Evolutionary conservation across 495 filamentous ascomycete species (phyloP).

Genomic region (Penicillium canariense): DNA sequence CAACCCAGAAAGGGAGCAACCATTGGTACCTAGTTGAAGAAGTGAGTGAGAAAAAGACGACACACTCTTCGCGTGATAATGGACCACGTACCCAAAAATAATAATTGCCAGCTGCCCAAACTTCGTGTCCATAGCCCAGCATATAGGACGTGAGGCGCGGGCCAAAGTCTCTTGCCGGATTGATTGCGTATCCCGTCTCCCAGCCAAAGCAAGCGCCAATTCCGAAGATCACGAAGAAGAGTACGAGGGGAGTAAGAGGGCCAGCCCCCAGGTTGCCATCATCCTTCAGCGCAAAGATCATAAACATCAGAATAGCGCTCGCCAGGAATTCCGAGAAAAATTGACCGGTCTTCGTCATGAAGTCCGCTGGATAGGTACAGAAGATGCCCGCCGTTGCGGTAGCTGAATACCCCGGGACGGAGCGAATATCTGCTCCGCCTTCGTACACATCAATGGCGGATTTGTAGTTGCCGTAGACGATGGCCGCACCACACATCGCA

Average conservation of each 20-base stretch:
- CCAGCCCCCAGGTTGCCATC: conserved; percentile 51
- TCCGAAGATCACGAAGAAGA: conserved; percentile 66
- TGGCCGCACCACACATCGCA: conserved; percentile 51
- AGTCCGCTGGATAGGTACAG: conserved; percentile 61
- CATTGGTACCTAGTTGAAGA: conserved; percentile 44
- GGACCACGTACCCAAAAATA: conserved; percentile 57
- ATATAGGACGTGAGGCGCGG: conserved; percentile 60
- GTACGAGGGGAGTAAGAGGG: conserved; percentile 49
- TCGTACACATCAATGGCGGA: conserved; percentile 55
- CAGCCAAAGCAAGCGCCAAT: conserved; percentile 67
- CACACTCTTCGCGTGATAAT: neutral
- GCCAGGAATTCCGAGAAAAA: conserved; percentile 67
- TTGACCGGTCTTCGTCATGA: conserved; percentile 55
- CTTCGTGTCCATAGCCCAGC: conserved; percentile 61
- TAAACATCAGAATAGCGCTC: conserved; percentile 60
- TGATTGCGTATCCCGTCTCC: conserved; percentile 70
- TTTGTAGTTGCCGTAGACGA: conserved; percentile 58
- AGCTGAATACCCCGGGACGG: conserved; percentile 52
- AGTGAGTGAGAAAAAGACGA: neutral
- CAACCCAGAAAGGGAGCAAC: conserved; percentile 58
- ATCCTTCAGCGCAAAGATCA: conserved; percentile 66
- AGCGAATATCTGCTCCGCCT: conserved; percentile 51
- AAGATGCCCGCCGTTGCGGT: conserved; percentile 65
- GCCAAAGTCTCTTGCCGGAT: conserved; percentile 65
- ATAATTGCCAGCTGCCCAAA: conserved; percentile 60